Base-by-base conservation (phyloP, 192 early-diverging fungal genomes). In the Coemansia sp. region DNA sequence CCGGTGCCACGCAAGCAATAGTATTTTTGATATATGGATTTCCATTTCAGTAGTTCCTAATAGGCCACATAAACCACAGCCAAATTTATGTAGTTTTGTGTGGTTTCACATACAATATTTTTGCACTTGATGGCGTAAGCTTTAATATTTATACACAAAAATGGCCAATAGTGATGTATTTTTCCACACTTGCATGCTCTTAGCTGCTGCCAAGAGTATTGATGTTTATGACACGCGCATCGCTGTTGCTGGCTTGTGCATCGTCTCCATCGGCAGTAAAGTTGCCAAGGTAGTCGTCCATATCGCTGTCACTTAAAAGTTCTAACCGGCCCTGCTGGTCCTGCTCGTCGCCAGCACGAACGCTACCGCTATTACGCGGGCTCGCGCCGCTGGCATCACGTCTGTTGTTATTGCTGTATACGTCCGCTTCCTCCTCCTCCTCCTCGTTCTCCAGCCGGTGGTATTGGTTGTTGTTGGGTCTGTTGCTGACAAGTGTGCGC, bases 361-460 rank as follows among this genome's bases (percentile, higher is more conserved):
- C 1, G 28, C 28, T 31, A 58, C 15, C 0, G n/a, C 31, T 31
- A 26, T 35, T 9, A 20, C 12, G 8, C 25, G 25, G 1, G 48
- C 48, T 26, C 1, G 23, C 48, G n/a, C 43, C 43, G 18, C 43
- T 15, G 15, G 37, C n/a, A 20, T 20, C 18, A n/a, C 43, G 12
- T 2, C 0, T 9, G 5, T 0, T n/a, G 43, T 46, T 28, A 2
- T 61, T 48, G n/a, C 30, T 26, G 21, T 0, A 28, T 23, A 40
- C 28, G 33, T 20, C n/a, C 9, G 16, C 28, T 4, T 21, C 29
- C 15, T 30, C 64, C n/a, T 72, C 71, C 20, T 67, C 63, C 7
- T 56, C 66, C 6, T 67, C 67, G 37, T 55, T 49, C 9, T 23
- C 67, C 40, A 82, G 61, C 42, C 39, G 59, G 46, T 82, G 74